Percentiles rank a stretch among this genome's conserved stretches.
These are phyloP conservation scores for Bathelium albidoporum DNA, from an alignment of 495 filamentous ascomycete genomes.

Conservation along the genomic window DNA sequence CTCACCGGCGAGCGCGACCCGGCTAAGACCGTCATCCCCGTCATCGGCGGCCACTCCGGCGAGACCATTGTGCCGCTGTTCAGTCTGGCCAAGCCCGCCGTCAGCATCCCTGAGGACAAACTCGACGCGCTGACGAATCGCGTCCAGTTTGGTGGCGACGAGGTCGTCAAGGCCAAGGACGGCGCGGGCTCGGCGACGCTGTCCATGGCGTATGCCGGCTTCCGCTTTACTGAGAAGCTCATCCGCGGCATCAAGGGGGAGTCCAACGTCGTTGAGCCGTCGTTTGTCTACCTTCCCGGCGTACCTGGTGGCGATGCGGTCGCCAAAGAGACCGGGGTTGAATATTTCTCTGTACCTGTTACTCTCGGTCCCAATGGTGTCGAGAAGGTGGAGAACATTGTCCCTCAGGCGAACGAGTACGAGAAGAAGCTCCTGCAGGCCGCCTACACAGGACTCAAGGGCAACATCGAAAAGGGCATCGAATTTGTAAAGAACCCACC, in stretches of 20 bases:
- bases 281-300: conserved; percentile 87
- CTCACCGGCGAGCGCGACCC: conserved; percentile 74
- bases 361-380: conserved; percentile 90
- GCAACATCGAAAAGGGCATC: conserved; percentile 89
- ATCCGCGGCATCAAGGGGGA: conserved; percentile 80
- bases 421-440: conserved; percentile 81
- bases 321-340: conserved; percentile 65
- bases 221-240: conserved; percentile 84
- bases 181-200: conserved; percentile 90
- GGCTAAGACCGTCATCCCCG: conserved; percentile 70
- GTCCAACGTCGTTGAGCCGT: conserved; percentile 86
- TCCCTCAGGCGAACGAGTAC: conserved; percentile 59
- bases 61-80: conserved; percentile 97
- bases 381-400: conserved; percentile 70
- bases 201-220: conserved; percentile 96
- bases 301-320: conserved; percentile 79
- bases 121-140: conserved; percentile 79
- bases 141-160: conserved; percentile 96
- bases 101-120: conserved; percentile 76
- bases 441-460: conserved; percentile 63
- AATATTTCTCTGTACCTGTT: conserved; percentile 93
- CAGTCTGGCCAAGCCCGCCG: conserved; percentile 71
- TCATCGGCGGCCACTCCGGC: conserved; percentile 93
- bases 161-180: conserved; percentile 97
- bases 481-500: conserved; percentile 79